Evolutionary conservation across 2,329 filamentous ascomycete genomes (phyloP).

Genomic region (Zopfia rhizophila): DNA sequence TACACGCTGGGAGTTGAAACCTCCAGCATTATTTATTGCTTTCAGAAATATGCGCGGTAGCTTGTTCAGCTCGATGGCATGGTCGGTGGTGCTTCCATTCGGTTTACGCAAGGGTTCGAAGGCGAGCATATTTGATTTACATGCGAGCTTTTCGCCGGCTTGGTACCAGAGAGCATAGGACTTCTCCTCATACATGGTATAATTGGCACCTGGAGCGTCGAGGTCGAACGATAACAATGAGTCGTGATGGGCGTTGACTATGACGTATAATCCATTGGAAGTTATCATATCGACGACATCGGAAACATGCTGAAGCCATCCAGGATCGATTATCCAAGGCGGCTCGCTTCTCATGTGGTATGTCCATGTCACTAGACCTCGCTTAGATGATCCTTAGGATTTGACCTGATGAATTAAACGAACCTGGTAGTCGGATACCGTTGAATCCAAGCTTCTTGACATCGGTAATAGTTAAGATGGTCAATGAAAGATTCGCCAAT

Average conservation of each 20-base stretch:
- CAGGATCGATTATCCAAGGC: constrained; percentile 62
- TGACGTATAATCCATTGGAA: constrained; percentile 58
- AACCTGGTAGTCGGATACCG: constrained; percentile 61
- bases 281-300: constrained; percentile 65
- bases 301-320: constrained; percentile 64
- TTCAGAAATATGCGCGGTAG: constrained; percentile 63
- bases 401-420: background rate
- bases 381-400: background rate
- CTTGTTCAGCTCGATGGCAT: constrained; percentile 62
- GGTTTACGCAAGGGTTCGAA: constrained; percentile 69
- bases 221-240: constrained; percentile 66
- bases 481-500: constrained; percentile 65
- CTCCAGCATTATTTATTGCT: constrained; percentile 60
- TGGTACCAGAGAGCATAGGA: constrained; percentile 65
- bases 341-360: constrained; percentile 61
- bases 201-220: constrained; percentile 53
- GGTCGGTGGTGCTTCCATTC: constrained; percentile 56
- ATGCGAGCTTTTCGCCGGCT: constrained; percentile 60
- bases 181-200: constrained; percentile 63
- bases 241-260: constrained; percentile 67
- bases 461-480: constrained; percentile 57
- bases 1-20: constrained; percentile 62
- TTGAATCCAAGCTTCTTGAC: constrained; percentile 64
- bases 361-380: constrained; percentile 63
- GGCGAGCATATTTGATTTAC: constrained; percentile 61